Conservation (phyloP, 2,329 filamentous ascomycete species). For the Sporothrix euskadiensis region DNA sequence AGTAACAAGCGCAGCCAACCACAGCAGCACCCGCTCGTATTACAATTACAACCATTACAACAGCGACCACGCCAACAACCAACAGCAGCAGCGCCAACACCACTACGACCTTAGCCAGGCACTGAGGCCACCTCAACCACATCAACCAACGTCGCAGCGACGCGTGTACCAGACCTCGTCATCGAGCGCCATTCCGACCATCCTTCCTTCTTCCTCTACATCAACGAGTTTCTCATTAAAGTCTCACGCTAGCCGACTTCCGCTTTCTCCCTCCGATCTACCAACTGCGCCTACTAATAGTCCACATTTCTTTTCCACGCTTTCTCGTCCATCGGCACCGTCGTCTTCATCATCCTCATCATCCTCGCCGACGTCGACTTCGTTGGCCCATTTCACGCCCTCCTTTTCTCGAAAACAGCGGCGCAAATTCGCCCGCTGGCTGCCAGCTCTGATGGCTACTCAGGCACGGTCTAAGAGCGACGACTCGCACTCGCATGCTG, state of each 20-base stretch:
- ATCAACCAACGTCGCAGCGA: constrained; percentile 30
- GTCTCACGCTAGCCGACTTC: constrained; percentile 6
- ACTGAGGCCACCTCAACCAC: constrained; percentile 42
- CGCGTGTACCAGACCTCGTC: constrained; percentile 39
- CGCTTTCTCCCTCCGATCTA: constrained; percentile 23
- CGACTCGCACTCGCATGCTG: constrained; percentile 52
- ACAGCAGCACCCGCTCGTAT: constrained; percentile 18
- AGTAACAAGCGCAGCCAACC: constrained; percentile 5
- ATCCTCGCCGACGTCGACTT: neutral
- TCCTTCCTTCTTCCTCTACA: constrained; percentile 31
- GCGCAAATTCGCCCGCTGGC: constrained; percentile 32
- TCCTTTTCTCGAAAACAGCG: constrained; percentile 30
- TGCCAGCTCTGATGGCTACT: constrained; percentile 36
- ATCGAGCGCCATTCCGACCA: constrained; percentile 30
- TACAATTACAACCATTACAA: constrained; percentile 7
- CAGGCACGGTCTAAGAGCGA: constrained; percentile 40
- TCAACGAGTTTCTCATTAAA: constrained; percentile 18
- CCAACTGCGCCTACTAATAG: neutral
- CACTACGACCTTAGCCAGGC: constrained; percentile 33
- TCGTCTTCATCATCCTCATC: constrained; percentile 20
- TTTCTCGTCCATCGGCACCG: constrained; percentile 27
- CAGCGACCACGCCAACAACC: neutral
- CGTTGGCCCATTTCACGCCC: constrained; percentile 9
- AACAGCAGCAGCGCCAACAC: constrained; percentile 13
- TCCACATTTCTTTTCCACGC: constrained; percentile 23